phyloP scores from a whole-genome alignment of 1,139 yeast genomes.

The Yamadazyma oceani region DNA sequence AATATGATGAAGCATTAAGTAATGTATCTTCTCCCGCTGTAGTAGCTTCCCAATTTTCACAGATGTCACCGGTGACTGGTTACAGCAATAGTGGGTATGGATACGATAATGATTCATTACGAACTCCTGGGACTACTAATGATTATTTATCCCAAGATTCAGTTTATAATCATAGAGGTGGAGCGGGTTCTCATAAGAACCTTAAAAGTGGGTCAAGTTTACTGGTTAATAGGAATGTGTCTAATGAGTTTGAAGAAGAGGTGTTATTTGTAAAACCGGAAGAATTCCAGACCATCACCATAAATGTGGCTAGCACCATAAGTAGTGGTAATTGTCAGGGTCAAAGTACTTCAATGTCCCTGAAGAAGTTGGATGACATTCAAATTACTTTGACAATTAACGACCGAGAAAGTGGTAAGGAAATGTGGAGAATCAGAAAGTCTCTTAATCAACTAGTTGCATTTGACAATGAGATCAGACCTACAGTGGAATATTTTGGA shows the following conservation, averaged over 20 bases:
- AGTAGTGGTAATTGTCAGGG: conserved; percentile 19
- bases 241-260: conserved; percentile 11
- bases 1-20: conserved; percentile 10
- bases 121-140: conserved; percentile 10
- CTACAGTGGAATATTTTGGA: conserved; percentile 55
- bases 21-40: conserved; percentile 17
- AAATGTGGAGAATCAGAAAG: conserved; percentile 73
- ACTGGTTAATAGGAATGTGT: conserved; percentile 7
- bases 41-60: conserved; percentile 12
- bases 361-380: conserved; percentile 52
- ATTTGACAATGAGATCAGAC: conserved; percentile 58
- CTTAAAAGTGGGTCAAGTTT: conserved; percentile 7
- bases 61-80: conserved; percentile 14
- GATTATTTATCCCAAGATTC: conserved; percentile 13
- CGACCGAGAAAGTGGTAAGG: conserved; percentile 59
- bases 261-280: conserved; percentile 61
- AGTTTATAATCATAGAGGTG: conserved; percentile 6
- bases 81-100: conserved; percentile 7
- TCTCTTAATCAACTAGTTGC: conserved; percentile 52
- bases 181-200: neutral
- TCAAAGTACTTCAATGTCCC: conserved; percentile 21
- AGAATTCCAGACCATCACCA: conserved; percentile 60
- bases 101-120: conserved; percentile 10
- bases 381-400: conserved; percentile 58
- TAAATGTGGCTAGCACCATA: conserved; percentile 59